Percentiles rank a stretch among this genome's conserved stretches.
Conservation (phyloP, 2,329 filamentous ascomycete genomes). For the Cryphonectria radicalis region DNA sequence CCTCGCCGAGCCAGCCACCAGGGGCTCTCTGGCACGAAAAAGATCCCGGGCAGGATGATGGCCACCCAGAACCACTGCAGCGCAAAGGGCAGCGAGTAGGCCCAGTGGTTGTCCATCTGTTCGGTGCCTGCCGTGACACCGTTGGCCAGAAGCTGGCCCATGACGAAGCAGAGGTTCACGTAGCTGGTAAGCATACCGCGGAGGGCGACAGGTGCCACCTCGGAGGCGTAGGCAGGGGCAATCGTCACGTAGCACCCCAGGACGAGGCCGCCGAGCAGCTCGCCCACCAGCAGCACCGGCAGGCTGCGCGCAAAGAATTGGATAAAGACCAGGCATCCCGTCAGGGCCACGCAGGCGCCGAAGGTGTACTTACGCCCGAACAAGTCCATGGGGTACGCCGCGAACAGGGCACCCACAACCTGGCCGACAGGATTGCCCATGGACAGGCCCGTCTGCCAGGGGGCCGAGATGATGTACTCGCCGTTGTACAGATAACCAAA, state of each 20-base stretch:
- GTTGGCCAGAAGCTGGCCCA: slow-evolving; percentile 61
- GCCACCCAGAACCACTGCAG: slow-evolving; percentile 56
- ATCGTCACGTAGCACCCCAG: slow-evolving; percentile 65
- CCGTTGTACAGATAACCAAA: slow-evolving; percentile 57
- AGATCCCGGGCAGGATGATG: slow-evolving; percentile 48
- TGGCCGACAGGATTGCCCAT: slow-evolving; percentile 63
- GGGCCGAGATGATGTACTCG: slow-evolving; percentile 45
- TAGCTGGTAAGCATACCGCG: slow-evolving; percentile 62
- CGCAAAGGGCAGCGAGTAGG: slow-evolving; percentile 53
- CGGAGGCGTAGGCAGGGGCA: slow-evolving; percentile 62
- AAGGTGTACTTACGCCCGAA: slow-evolving; percentile 52
- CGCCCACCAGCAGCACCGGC: slow-evolving; percentile 60
- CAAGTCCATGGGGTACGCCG: slow-evolving; percentile 51
- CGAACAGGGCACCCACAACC: slow-evolving; percentile 57
- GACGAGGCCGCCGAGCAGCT: slow-evolving; percentile 64
- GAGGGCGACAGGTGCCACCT: slow-evolving; percentile 63
- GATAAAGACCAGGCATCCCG: slow-evolving; percentile 61
- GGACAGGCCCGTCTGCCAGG: slow-evolving; percentile 52
- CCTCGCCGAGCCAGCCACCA: slow-evolving; percentile 55
- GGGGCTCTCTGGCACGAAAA: slow-evolving; percentile 54
- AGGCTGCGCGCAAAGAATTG: slow-evolving; percentile 65
- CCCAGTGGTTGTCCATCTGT: slow-evolving; percentile 49
- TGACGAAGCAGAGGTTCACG: slow-evolving; percentile 66
- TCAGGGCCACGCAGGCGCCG: slow-evolving; percentile 48
- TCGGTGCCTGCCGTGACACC: slow-evolving; percentile 50